Evolutionary conservation across 2,329 filamentous ascomycete species (phyloP), one percentile per base, ranked within the genome.

Genomic region (Ophiostoma sp.): DNA sequence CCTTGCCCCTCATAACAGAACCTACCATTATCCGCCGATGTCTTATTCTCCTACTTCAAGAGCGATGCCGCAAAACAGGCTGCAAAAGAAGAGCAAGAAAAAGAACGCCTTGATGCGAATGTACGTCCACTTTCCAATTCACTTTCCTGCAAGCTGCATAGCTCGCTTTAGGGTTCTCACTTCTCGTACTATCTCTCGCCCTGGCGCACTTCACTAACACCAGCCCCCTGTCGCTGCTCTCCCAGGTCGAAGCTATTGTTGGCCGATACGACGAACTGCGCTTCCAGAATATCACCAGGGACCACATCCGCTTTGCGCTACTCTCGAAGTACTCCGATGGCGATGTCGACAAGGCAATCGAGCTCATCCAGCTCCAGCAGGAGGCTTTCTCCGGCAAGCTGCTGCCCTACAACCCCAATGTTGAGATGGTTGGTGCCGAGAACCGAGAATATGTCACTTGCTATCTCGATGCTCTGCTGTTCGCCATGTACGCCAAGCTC

Each of bases 401-500:
- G 76, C 86, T 90, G 75, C 88, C 90, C 19, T 97, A 93, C 82
- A 87, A 93, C 72, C 89, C 93, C 9, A 86, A 87, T 71, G 86
- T 92, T 8, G 87, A 88, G 73, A 90, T 98, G 84, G 84, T 93
- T 4, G 96, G 96, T 7, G 95, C 96, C 15, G 92, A 93, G 78
- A 99, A 99, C 79, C 87, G 94, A 66, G 87, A 91, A 61, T 89
- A 89, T 66, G 94, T 97, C 48, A 98, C 95, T n/a, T 99, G 96
- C 83, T 98, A 97, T 80, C 85, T 98, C 19, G 96, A 98, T 80
- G 88, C 95, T 0, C 84, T 98, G 28, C 87, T 99, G 1, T 98
- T 98, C 80, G 92, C 95, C 80, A 98, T 99, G 94, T 98, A 98
- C 80, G 92, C 93, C 22, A 91, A 93, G 74, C 86, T 98, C 50